Evolutionary conservation across 768 basidiomycete species (phyloP), one percentile per base, ranked within the genome.

Genomic region (Lactarius hatsudake): DNA sequence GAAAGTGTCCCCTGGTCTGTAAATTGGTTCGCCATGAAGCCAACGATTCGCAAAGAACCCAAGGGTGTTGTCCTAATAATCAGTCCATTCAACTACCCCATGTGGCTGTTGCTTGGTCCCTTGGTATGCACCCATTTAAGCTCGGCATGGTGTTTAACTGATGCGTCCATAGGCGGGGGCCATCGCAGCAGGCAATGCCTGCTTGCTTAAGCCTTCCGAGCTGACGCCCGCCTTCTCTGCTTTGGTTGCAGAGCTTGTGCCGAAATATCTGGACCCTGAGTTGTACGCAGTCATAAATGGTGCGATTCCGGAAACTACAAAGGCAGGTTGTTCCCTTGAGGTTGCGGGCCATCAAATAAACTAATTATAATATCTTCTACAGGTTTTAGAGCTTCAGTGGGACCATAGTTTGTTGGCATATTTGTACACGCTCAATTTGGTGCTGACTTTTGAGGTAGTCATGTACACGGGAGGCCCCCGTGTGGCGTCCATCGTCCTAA

Each of bases 331-430:
- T 20, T 18, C 18, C 45, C 45, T 3, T 38, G n/a, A n/a, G n/a
- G n/a, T n/a, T n/a, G 18, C 6, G 23, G 17, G 9, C 12, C 5
- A 10, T 32, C 59, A 34, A 43, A 55, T 15, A 28, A 51, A 7
- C 18, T 15, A 48, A 40, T 15, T 30, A 26, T 42, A 38, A 32
- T 38, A 3, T 42, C 34, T 53, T 51, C 20, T 38, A 18, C 71
- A 91, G 89, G 72, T 93, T n/a, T 78, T 93, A 17, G 88, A 90
- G 65, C 78, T 91, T 3, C 84, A 81, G 59, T 93, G 92, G 85
- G 83, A 80, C 51, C 85, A 86, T 61, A 82, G 86, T 86, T 67
- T 74, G 81, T 79, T 72, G 66, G 13, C 36, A 61, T 2, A 26
- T n/a, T 48, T 12, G 23, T 28, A 13, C 7, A 43, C 12, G 6